These are phyloP conservation scores for Mitragyna speciosa DNA, from an alignment of 257 asterid species.

Conservation along the genomic window DNA sequence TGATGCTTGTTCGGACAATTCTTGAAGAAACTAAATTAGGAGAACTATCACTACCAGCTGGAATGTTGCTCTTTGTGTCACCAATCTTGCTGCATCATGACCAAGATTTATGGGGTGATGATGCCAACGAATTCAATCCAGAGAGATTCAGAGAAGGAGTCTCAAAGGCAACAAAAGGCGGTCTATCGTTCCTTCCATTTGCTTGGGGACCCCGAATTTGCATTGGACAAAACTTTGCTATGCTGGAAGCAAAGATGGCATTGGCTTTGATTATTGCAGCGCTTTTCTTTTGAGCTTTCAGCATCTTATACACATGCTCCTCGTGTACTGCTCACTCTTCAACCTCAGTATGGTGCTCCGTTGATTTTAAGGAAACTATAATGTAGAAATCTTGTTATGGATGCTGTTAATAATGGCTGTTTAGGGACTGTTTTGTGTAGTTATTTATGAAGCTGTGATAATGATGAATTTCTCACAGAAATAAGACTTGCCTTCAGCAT, in stretches of 20 bases:
- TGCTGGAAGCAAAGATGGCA: conserved; percentile 33
- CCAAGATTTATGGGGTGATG: conserved; percentile 30
- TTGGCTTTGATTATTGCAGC: conserved; percentile 26
- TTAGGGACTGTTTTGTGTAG: no score
- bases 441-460: neutral
- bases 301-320: conserved; percentile 37
- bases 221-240: conserved; percentile 28
- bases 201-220: conserved; percentile 33
- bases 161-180: conserved; percentile 27
- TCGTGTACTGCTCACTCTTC: conserved; percentile 17
- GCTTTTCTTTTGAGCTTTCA: conserved; percentile 29
- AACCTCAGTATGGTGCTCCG: conserved; percentile 37
- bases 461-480: neutral
- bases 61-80: conserved; percentile 19
- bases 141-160: conserved; percentile 31
- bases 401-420: no score
- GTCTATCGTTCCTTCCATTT: conserved; percentile 21
- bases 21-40: conserved; percentile 22
- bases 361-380: conserved; percentile 20
- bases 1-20: neutral
- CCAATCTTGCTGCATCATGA: conserved; percentile 24
- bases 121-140: conserved; percentile 16
- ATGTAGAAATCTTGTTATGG: neutral
- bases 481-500: no score
- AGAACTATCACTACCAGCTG: conserved; percentile 16